Evolutionary conservation across 352 stramenopile genomes (phyloP).

Genomic region (Pythium rhizo-oryzae): DNA sequence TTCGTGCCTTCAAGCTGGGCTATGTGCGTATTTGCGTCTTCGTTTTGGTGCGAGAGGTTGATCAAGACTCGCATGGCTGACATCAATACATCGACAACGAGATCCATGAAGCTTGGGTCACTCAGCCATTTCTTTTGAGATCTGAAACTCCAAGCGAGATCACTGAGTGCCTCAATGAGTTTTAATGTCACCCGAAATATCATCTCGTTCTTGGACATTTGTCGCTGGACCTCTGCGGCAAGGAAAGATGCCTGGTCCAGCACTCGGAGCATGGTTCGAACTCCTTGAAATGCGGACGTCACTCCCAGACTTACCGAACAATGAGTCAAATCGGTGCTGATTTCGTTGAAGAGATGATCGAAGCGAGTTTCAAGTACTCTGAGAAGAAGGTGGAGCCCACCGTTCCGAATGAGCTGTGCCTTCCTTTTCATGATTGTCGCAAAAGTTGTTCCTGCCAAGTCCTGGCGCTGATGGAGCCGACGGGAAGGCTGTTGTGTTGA

Average conservation of each 20-base stretch:
- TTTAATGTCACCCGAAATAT: constrained; percentile 47
- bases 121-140: constrained; percentile 30
- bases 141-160: constrained; percentile 37
- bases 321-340: not conserved
- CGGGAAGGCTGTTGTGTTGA: not conserved
- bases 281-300: constrained; percentile 35
- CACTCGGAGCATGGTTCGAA: constrained; percentile 52
- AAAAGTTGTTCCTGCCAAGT: constrained; percentile 34
- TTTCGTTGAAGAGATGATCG: constrained; percentile 3
- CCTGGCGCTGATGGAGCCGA: constrained; percentile 8
- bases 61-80: constrained; percentile 62
- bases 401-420: constrained; percentile 43
- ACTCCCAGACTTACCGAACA: constrained; percentile 23
- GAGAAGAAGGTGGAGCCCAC: constrained; percentile 37
- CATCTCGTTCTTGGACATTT: constrained; percentile 38
- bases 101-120: constrained; percentile 33
- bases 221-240: constrained; percentile 43
- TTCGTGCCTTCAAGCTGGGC: constrained; percentile 40
- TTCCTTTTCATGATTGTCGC: constrained; percentile 37
- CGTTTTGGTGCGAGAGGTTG: constrained; percentile 81
- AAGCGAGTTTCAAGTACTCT: constrained; percentile 21
- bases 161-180: constrained; percentile 40
- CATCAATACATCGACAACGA: constrained; percentile 49
- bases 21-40: constrained; percentile 47
- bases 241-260: constrained; percentile 76